Evolutionary conservation across 257 asterid species (phyloP), one percentile per base, ranked within the genome.

Genomic region (Haberlea rhodopensis): DNA sequence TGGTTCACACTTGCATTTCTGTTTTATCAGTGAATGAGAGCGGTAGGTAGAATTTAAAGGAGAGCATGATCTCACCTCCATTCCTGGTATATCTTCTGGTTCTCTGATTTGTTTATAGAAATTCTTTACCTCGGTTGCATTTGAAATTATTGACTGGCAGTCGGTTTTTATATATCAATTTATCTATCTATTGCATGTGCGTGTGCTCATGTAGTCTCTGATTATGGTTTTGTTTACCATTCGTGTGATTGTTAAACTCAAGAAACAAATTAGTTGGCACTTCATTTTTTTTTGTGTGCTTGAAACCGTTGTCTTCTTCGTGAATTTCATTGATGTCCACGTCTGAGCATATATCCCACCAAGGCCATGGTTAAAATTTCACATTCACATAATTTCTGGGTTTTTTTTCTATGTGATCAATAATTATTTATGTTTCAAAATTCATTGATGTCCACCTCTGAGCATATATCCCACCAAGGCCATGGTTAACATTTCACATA

Each of bases 41-140:
- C 78, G 95, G 64, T 87, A 87, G 94, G 96, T 94, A 21, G 64
- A 65, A 57, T 90, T 90, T 76, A 94, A 90, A 84, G 96, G 92
- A 69, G 99, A 90, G 74, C 85, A 82, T 40, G 99, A 90, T 59
- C 95, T 97, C 45, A 94, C 96, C 4, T 74, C 85, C 34, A 46
- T 94, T 69, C 99, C 97, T 3, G 99, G 99, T 92, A 77, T 72
- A 73, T 45, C 53, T 40, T 6, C 10, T 8, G 19, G 20, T 53
- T 70, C 49, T 57, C 71, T 70, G n/a, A 25, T 57, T 57, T 69
- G 18, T 40, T 51, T 10, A 5, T 29, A 27, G n/a, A 13, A 20
- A 8, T 1, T 43, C 45, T 19, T 21, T 24, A n/a, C 32, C 7
- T 26, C 2, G 21, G 1, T 26, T 53, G 10, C 54, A 21, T 28